phyloP scores from a whole-genome alignment of 768 basidiomycete genomes.

The Phanerodontia chrysosporium region DNA sequence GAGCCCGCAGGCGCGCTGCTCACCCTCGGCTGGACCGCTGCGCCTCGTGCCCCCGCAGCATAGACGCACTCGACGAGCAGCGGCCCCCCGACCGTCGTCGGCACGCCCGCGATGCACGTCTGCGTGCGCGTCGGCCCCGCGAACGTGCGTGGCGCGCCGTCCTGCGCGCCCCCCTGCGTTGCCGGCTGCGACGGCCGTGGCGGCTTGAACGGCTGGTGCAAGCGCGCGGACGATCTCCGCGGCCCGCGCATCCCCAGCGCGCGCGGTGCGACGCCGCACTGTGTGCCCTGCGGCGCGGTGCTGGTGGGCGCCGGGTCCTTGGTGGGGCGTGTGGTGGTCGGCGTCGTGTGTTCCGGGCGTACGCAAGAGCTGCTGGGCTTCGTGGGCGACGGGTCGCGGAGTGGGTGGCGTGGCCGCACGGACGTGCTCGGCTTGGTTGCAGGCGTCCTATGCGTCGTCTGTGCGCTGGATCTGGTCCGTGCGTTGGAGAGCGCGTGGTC shows the following conservation, averaged over 20 bases:
- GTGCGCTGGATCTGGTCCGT: no score
- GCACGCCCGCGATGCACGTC: neutral
- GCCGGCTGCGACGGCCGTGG: neutral
- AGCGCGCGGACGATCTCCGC: neutral
- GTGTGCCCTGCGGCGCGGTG: no score
- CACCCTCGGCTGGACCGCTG: no score
- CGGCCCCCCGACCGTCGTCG: neutral
- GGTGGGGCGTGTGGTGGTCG: neutral
- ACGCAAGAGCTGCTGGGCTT: neutral
- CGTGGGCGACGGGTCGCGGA: neutral
- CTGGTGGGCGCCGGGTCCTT: neutral
- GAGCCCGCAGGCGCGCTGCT: neutral
- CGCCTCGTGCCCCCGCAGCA: no score
- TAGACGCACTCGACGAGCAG: neutral
- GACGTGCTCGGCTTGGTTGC: no score
- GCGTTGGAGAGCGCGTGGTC: no score
- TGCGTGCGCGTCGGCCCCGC: neutral
- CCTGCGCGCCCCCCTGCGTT: neutral
- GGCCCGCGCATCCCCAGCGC: slow-evolving; percentile 4
- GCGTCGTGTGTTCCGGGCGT: neutral
- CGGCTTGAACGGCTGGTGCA: neutral
- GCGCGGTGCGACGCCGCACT: neutral
- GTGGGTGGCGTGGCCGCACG: neutral
- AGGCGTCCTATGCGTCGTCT: no score
- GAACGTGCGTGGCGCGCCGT: neutral